Conservation (phyloP, 176 grass and related monocot genomes). For the Chloris gayana region DNA sequence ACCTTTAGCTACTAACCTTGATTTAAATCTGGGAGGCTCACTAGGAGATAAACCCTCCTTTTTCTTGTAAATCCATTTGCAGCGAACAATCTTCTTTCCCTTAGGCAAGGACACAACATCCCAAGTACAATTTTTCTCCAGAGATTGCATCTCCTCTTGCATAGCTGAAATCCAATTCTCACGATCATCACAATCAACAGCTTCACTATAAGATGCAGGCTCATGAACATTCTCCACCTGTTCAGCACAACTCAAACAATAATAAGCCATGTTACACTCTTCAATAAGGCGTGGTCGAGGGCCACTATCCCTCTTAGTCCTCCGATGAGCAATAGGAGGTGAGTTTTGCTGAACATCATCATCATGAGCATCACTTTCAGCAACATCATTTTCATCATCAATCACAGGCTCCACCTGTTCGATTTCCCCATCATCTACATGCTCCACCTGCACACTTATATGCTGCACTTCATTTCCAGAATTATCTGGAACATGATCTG, state of each 20-base stretch:
- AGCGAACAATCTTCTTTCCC: too few relatives aligned
- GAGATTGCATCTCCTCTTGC: neutral
- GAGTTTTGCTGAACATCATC: neutral
- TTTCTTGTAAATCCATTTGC: too few relatives aligned
- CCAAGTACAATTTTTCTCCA: neutral
- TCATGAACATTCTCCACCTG: neutral
- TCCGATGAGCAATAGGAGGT: neutral
- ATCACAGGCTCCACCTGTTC: neutral
- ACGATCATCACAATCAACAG: neutral
- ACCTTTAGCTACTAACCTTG: too few relatives aligned
- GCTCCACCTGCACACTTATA: neutral
- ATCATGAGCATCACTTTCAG: neutral
- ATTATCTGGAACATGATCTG: neutral
- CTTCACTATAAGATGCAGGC: neutral
- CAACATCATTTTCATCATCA: neutral
- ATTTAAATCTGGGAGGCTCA: too few relatives aligned
- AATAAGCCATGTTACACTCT: neutral
- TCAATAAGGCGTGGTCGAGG: neutral
- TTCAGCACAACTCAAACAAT: neutral
- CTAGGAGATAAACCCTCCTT: too few relatives aligned
- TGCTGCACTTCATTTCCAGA: neutral
- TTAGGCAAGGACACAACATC: too few relatives aligned
- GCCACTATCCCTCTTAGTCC: neutral
- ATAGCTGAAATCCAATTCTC: neutral
- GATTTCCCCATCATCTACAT: neutral